Base-by-base conservation (phyloP, 2,329 filamentous ascomycete genomes). In the Kalmusia sp. region DNA sequence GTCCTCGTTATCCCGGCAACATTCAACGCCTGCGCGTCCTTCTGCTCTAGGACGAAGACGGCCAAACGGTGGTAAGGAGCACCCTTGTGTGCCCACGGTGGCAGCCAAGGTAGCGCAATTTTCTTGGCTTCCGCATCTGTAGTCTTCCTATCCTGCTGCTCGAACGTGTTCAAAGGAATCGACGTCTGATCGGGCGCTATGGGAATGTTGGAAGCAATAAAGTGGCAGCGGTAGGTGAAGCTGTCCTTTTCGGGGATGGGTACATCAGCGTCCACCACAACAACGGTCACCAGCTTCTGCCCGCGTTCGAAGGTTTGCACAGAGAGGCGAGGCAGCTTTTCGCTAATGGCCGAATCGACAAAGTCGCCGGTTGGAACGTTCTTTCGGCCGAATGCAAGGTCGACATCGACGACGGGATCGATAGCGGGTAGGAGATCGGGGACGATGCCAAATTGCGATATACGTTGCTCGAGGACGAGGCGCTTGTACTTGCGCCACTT, bases 401-500 rank as follows among this genome's bases (percentile, higher is more conserved):
- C 87, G 51, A 97, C 90, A 62, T 96, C 91, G 62, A 89, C 86
- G 8, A 82, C 82, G 2, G 92, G 90, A 46, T 93, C 86, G 61
- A 97, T 85, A 64, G 87, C 84, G 47, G 92, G 88, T 3, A 98
- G 83, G 21, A 98, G 81, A 74, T 99, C 95, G 12, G 95, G 95
- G 6, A 96, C 84, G 51, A 99, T 87, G 67, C 87, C 84, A 82
- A 98, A 89, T 73, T 96, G 92, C 43, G 84, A 80, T 68, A 98
- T 89, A 70, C 95, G 89, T 80, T 99, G 95, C 58, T 87, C 81
- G 59, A 96, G 84, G 58, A 98, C 79, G 64, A 87, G 86, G 65
- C 89, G 86, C 71, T 92, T 88, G 79, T 95, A 92, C 59, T 86
- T 82, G 64, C 88, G 87, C 95, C 95, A 99, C 79, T 96, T 92